Conservation (phyloP, 1,284 basidiomycete genomes). For the Ustilago lituana region DNA sequence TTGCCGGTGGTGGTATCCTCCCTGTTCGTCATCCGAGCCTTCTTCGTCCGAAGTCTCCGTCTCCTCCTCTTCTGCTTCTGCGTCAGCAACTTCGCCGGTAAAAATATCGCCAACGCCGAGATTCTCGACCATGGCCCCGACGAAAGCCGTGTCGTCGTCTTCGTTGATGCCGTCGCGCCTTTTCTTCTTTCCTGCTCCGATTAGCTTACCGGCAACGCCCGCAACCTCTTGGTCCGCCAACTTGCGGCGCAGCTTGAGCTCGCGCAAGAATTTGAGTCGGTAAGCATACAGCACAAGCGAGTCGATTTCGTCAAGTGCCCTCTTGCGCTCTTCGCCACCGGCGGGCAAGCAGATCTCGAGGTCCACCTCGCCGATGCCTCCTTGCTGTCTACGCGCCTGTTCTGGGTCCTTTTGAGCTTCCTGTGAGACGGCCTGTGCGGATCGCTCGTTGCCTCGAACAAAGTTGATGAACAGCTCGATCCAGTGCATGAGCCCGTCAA, state of each 20-base stretch:
- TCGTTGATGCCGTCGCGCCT: conserved; percentile 42
- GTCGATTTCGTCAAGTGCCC: conserved; percentile 62
- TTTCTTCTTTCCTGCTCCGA: conserved; percentile 32
- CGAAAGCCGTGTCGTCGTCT: conserved; percentile 57
- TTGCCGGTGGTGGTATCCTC: conserved; percentile 35
- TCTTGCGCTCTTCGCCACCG: conserved; percentile 49
- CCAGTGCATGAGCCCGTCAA: conserved; percentile 94
- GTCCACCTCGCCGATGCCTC: conserved; percentile 59
- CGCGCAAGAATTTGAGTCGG: conserved; percentile 61
- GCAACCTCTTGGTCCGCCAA: conserved; percentile 56
- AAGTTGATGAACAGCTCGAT: conserved; percentile 93
- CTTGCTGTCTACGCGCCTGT: conserved; percentile 9
- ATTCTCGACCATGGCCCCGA: conserved; percentile 61
- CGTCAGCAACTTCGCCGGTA: conserved; percentile 59
- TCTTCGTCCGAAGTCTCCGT: conserved; percentile 52
- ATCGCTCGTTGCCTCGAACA: conserved; percentile 82
- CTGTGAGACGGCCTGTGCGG: conserved; percentile 69
- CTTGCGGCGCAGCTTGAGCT: conserved; percentile 60
- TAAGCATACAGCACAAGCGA: conserved; percentile 62
- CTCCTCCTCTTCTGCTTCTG: conserved; percentile 62
- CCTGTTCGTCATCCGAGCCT: conserved; percentile 68
- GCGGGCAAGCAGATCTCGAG: conserved; percentile 63
- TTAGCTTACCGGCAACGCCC: conserved; percentile 48
- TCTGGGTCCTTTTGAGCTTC: conserved; percentile 65
- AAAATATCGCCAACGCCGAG: conserved; percentile 64